These are phyloP conservation scores for Pythium myriotylum DNA, from an alignment of 352 stramenopile species.

Conservation along the genomic window DNA sequence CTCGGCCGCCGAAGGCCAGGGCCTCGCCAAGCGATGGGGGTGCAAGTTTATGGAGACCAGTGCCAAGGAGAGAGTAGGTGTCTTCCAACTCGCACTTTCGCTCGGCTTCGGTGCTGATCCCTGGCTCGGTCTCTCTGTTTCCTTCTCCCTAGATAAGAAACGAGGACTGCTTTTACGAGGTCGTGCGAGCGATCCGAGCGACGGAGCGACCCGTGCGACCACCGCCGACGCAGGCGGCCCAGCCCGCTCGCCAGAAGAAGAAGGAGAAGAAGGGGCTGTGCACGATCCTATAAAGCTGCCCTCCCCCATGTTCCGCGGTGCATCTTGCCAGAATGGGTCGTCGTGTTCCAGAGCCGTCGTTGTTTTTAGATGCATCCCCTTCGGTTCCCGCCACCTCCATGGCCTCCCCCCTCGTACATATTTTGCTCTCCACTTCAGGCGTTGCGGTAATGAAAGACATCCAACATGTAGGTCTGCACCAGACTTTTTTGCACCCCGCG, in stretches of 20 bases:
- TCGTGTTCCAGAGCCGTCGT: slow-evolving; percentile 3
- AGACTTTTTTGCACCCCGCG: no score
- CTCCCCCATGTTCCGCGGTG: neutral
- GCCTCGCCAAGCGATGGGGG: slow-evolving; percentile 73
- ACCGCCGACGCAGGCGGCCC: slow-evolving; percentile 1
- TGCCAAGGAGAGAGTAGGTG: slow-evolving; percentile 83
- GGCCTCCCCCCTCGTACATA: slow-evolving; percentile 6
- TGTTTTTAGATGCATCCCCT: slow-evolving; percentile 7
- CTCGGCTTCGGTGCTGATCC: neutral
- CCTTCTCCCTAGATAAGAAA: slow-evolving; percentile 71
- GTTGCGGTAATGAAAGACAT: no score
- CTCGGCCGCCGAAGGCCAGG: slow-evolving; percentile 58
- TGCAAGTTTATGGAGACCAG: slow-evolving; percentile 90
- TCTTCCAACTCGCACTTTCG: no score
- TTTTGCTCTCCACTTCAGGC: slow-evolving; percentile 7
- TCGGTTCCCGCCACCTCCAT: neutral
- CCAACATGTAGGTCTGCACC: no score
- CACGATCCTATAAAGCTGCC: slow-evolving; percentile 38
- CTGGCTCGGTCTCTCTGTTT: neutral
- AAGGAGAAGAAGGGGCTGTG: slow-evolving; percentile 60
- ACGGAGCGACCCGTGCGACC: slow-evolving; percentile 54
- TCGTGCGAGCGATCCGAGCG: slow-evolving; percentile 87
- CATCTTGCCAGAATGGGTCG: neutral
- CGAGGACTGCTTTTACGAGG: slow-evolving; percentile 90
- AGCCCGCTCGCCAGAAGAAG: slow-evolving; percentile 32